phyloP scores from a whole-genome alignment of 345 rosid genomes.

The Psidium friedrichsthalianum region DNA sequence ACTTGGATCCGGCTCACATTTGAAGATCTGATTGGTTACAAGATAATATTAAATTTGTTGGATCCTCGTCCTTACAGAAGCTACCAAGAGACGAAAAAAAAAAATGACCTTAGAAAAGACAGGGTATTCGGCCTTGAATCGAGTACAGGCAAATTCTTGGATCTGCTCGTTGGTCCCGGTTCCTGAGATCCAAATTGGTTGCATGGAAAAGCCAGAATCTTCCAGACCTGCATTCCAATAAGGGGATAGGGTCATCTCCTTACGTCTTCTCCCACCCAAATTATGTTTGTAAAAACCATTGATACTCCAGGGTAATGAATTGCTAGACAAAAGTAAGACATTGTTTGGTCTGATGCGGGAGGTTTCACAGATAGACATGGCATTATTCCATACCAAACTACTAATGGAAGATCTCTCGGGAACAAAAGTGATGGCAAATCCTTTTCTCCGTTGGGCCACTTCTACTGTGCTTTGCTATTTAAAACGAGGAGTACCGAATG shows the following conservation, averaged over 20 bases:
- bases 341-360: background rate
- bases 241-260: background rate
- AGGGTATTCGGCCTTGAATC: slow-evolving; percentile 8
- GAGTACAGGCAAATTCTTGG: slow-evolving; percentile 8
- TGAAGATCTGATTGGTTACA: background rate
- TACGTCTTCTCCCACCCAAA: background rate
- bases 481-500: background rate
- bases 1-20: background rate
- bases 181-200: slow-evolving; percentile 34
- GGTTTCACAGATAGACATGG: background rate
- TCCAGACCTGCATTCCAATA: slow-evolving; percentile 19
- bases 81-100: background rate
- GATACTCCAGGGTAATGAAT: background rate
- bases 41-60: background rate
- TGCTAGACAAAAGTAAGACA: background rate
- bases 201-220: slow-evolving; percentile 35
- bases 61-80: background rate
- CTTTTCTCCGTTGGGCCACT: background rate
- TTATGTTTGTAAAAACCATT: background rate
- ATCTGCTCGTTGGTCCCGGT: slow-evolving; percentile 23
- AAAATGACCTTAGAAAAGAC: slow-evolving; percentile 2
- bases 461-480: background rate
- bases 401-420: background rate
- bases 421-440: background rate
- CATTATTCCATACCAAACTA: background rate